Base-by-base conservation (phyloP, 768 basidiomycete genomes). In the Podaxis carcinomalis region DNA sequence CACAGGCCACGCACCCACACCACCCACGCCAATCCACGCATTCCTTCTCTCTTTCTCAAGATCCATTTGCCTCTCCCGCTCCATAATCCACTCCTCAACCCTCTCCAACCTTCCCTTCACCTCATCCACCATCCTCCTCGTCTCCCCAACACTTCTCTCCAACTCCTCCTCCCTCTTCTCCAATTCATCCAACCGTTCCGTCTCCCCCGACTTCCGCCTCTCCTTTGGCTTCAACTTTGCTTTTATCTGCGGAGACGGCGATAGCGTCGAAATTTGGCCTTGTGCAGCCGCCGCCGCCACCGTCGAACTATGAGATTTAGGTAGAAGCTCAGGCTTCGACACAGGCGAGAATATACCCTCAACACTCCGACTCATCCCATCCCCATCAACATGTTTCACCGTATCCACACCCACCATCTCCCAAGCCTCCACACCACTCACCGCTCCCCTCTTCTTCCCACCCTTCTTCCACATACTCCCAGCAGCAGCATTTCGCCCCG, bases 381-480 rank as follows among this genome's bases (percentile, higher is more conserved):
- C 35, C 14, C 32, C 51, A 35, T 46, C 59, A 23, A 60, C 51
- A 21, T 54, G 44, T 49, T 61, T 55, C 19, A 61, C 35, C 42
- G 59, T 61, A 28, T 61, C 52, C n/a, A 61, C 52, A 47, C 49
- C 27, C 13, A 55, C 9, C 51, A 54, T 61, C 52, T 61, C 52
- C 59, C 59, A 61, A 54, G 59, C 59, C 21, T 61, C 59, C 5
- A 25, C 59, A 32, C 52, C 59, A 37, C 53, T 54, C 59, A 55
- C 10, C 52, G 49, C 36, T 4, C n/a, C 47, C 53, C 59, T 61
- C 52, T 47, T 61, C 53, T 50, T 55, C 35, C 53, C 53, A 32
- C 23, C 10, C 3, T 27, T 44, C 11, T 14, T 14, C 9, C 56
- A 7, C 14, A 9, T 19, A 42, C 40, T 42, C 16, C 40, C 40